Percentiles rank a stretch among this genome's conserved stretches.
phyloP scores from a whole-genome alignment of 2,329 filamentous ascomycete genomes.

The Clonostachys solani region DNA sequence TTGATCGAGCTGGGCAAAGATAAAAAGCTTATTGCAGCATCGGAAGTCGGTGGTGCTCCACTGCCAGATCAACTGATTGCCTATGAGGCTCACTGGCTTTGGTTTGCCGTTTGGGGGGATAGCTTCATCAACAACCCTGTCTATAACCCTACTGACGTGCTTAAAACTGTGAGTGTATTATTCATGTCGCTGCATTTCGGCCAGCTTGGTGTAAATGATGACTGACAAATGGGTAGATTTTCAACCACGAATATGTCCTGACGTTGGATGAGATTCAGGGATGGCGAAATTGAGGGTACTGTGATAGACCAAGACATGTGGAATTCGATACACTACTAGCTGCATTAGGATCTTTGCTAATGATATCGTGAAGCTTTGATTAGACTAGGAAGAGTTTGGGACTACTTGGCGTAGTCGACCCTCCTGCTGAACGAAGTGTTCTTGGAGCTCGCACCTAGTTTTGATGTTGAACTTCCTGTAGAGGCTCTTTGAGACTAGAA shows the following conservation, averaged over 20 bases:
- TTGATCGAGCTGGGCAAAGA: constrained; percentile 35
- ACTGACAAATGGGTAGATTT: constrained; percentile 12
- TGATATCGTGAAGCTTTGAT: no score
- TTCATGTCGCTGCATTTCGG: no score
- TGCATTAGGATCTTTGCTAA: no score
- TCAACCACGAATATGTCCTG: constrained; percentile 21
- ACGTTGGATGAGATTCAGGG: constrained; percentile 27
- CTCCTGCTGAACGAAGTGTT: no score
- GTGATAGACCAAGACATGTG: no score
- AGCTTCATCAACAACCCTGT: constrained; percentile 32
- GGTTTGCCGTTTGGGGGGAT: constrained; percentile 40
- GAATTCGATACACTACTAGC: no score
- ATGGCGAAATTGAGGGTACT: constrained; percentile 9
- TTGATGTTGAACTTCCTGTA: no score
- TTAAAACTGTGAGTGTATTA: constrained; percentile 22
- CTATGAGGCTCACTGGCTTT: constrained; percentile 42
- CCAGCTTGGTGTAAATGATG: no score
- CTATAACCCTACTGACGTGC: constrained; percentile 32
- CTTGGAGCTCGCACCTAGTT: no score
- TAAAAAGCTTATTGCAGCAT: constrained; percentile 40
- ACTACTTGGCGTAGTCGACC: no score
- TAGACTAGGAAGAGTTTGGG: no score
- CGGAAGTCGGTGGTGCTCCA: constrained; percentile 41
- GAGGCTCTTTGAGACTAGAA: no score
- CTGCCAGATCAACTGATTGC: constrained; percentile 31